Evolutionary conservation across 305 asterid genomes (phyloP).

Genomic region (Plantago coronopus): DNA sequence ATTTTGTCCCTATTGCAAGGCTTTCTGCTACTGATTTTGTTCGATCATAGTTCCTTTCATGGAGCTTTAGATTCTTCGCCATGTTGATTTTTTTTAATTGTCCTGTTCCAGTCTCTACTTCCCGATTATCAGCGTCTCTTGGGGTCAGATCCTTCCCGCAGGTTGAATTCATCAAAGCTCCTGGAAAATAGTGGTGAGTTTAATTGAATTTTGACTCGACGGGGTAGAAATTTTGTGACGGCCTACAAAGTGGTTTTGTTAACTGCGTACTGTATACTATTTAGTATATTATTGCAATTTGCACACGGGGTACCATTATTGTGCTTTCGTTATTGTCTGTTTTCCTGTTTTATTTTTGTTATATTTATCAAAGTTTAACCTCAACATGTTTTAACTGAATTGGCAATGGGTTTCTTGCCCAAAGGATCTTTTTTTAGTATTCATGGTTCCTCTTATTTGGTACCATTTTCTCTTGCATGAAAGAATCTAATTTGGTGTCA

Average conservation of each 20-base stretch:
- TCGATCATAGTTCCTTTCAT: not conserved
- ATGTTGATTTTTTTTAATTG: constrained; percentile 33
- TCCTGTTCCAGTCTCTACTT: constrained; percentile 84
- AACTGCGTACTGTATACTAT: no score
- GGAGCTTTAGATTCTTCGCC: constrained; percentile 22
- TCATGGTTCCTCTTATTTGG: no score
- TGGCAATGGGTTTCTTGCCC: no score
- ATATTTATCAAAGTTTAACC: no score
- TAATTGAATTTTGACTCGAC: constrained; percentile 16
- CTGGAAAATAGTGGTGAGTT: constrained; percentile 86
- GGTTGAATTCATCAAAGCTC: constrained; percentile 96
- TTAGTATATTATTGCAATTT: not conserved
- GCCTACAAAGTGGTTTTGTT: constrained; percentile 1
- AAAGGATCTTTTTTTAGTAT: no score
- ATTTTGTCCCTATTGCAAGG: constrained; percentile 16
- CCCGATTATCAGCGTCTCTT: constrained; percentile 98
- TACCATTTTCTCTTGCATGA: constrained; percentile 3
- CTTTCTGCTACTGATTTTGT: constrained; percentile 7
- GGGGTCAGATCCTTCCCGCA: constrained; percentile 92
- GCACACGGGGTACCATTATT: no score
- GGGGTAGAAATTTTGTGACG: constrained; percentile 14
- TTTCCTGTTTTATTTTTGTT: no score
- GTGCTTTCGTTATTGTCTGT: no score
- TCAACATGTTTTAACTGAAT: no score
- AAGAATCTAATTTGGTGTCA: constrained; percentile 5